Base-by-base conservation (phyloP, 495 filamentous ascomycete species). In the Hypoxylon fuscum region DNA sequence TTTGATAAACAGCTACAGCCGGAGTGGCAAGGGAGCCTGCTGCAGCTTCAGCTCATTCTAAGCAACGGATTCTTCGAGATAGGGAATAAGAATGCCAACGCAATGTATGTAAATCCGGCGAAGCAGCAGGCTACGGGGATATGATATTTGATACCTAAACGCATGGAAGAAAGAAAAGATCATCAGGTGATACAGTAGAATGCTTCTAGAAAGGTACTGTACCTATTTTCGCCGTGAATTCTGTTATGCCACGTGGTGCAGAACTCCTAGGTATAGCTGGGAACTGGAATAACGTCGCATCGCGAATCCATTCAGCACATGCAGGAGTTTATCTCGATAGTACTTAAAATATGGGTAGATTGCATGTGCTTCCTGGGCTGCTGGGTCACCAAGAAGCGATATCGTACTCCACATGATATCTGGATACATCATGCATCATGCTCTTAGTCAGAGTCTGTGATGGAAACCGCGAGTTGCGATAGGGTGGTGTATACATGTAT, bases 191-290 rank as follows among this genome's bases (percentile, higher is more conserved):
- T 40, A 20, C 5, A 35, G 25, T n/a, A n/a, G n/a, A n/a, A n/a
- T n/a, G 6, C 10, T 44, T 45, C 23, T 29, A 29, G 23, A 29
- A 45, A 18, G 37, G 15, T 4, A 40, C 4, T 12, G 34, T 40
- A 40, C 37, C 37, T 40, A 40, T 14, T 12, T 27, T 27, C 8
- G 8, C 25, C 8, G 25, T 27, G 8, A 8, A 27, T 27, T 8
- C 3, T 43, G 48, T 41, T 53, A 53, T 57, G 31, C 54, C 60
- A 64, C 60, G 60, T 64, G 60, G 60, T 29, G 31, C 15, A 31
- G n/a, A 10, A 20, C 35, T 18, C 7, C 20, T 15, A 3, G 12
- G 20, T 41, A 48, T 12, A 35, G 11, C 21, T n/a, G 27, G 10
- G 17, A 27, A 6, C 27, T 55, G 58, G 49, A 61, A 49, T 47